Base-by-base conservation (phyloP, 2,329 filamentous ascomycete genomes). In the Colletotrichum gloeosporioides region DNA sequence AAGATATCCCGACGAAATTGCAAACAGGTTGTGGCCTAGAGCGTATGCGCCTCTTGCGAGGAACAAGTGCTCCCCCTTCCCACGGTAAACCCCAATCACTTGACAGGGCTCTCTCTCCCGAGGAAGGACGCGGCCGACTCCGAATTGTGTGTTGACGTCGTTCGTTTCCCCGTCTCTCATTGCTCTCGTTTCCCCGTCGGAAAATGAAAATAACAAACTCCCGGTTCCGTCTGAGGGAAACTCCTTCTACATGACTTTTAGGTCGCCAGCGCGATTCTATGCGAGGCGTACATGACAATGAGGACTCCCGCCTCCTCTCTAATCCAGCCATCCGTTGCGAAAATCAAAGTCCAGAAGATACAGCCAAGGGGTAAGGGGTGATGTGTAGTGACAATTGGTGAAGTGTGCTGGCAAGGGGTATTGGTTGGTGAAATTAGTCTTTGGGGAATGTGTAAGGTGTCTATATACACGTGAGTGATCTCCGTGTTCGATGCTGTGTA, bases 221-320 rank as follows among this genome's bases (percentile, higher is more conserved):
- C 73, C 25, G 67, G 57, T 73, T 75, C 70, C 64, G 57, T 76
- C 69, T 77, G 77, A 62, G 69, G 77, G 72, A 76, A 78, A 78
- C 76, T 78, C 77, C 72, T 71, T 78, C 77, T 77, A 78, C 77
- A 78, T 77, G 77, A 78, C 67, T 78, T 77, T 78, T 77, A 63
- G 63, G 32, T 73, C 69, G 76, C 77, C 77, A 69, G 25, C 69
- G 77, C 77, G 68, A 27, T 76, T 75, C 72, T 69, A 71, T 70
- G 76, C 76, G 77, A 68, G 77, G 77, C 76, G 72, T 78, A 78
- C 77, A 78, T 77, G 77, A 76, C 69, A 78, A 77, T 77, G 73
- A 76, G 73, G 70, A 73, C 69, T 73, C 69, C 73, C 57, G 39
- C 69, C 65, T 70, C 31, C 73, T 76, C 73, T 78, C 77, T 78